These are phyloP conservation scores for Russula emetica DNA, from an alignment of 768 basidiomycete species.

Conservation along the genomic window DNA sequence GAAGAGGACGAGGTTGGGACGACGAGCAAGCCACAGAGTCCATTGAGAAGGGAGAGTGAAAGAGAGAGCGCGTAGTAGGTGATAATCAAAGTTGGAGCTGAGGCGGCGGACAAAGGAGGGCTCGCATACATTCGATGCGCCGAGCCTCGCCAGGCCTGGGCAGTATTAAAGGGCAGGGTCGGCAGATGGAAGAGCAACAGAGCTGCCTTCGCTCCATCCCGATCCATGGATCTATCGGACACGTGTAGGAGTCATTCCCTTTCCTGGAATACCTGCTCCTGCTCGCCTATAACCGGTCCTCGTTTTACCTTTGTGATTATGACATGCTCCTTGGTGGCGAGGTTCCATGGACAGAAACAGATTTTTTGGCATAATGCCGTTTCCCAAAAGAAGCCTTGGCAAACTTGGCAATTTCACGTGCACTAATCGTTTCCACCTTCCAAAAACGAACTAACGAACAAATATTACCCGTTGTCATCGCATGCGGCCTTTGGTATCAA, in stretches of 20 bases:
- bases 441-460: too few species aligned
- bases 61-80: too few species aligned
- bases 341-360: too few species aligned
- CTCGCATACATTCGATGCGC: background rate
- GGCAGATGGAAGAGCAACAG: background rate
- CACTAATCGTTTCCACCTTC: too few species aligned
- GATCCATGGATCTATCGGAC: background rate
- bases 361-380: too few species aligned
- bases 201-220: background rate
- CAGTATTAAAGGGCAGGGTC: background rate
- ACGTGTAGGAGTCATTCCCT: background rate
- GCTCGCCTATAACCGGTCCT: background rate
- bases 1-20: background rate
- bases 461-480: too few species aligned
- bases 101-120: background rate
- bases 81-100: background rate
- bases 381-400: too few species aligned
- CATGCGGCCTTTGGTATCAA: too few species aligned
- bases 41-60: background rate
- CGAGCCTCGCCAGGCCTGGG: background rate
- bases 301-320: background rate
- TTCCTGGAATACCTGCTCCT: background rate
- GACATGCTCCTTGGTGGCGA: too few species aligned
- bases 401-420: background rate
- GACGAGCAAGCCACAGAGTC: background rate